These are phyloP conservation scores for Pythium chondricola DNA, from an alignment of 352 stramenopile species.

Conservation along the genomic window DNA sequence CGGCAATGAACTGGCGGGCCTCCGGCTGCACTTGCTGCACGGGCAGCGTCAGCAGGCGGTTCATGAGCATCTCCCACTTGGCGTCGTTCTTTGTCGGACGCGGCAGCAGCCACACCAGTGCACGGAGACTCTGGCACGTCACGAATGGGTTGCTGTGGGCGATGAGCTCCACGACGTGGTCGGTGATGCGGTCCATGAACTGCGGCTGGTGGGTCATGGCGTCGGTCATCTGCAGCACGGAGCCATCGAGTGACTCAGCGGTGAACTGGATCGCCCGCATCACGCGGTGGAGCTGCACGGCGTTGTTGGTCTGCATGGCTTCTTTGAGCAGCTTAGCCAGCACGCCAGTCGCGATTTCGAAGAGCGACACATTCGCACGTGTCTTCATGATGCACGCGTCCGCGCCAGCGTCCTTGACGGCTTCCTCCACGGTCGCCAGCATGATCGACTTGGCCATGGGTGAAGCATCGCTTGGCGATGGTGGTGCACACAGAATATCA, in stretches of 20 bases:
- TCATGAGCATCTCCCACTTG: conserved; percentile 37
- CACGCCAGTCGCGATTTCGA: conserved; percentile 44
- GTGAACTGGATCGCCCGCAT: conserved; percentile 46
- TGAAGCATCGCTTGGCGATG: conserved; percentile 11
- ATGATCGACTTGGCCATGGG: conserved; percentile 27
- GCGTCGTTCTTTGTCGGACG: conserved; percentile 18
- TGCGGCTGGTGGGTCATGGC: conserved; percentile 33
- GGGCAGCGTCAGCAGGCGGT: conserved; percentile 38
- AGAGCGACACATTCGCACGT: conserved; percentile 36
- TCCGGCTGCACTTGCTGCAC: conserved; percentile 41
- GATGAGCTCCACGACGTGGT: conserved; percentile 33
- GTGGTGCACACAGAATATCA: conserved; percentile 32
- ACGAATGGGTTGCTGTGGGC: conserved; percentile 48
- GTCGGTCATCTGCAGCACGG: conserved; percentile 33
- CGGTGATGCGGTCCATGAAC: conserved; percentile 45
- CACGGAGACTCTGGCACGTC: conserved; percentile 46
- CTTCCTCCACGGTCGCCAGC: conserved; percentile 55
- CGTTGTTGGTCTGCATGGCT: conserved; percentile 11
- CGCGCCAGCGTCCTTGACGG: conserved; percentile 28
- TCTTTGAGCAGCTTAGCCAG: conserved; percentile 31
- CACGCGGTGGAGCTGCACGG: conserved; percentile 40
- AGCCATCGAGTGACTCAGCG: conserved; percentile 39
- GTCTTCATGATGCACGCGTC: conserved; percentile 45
- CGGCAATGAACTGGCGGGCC: conserved; percentile 44
- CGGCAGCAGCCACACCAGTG: conserved; percentile 69